Conservation (phyloP, 2,329 filamentous ascomycete genomes). For the Cylindrodendrum hubeiense region DNA sequence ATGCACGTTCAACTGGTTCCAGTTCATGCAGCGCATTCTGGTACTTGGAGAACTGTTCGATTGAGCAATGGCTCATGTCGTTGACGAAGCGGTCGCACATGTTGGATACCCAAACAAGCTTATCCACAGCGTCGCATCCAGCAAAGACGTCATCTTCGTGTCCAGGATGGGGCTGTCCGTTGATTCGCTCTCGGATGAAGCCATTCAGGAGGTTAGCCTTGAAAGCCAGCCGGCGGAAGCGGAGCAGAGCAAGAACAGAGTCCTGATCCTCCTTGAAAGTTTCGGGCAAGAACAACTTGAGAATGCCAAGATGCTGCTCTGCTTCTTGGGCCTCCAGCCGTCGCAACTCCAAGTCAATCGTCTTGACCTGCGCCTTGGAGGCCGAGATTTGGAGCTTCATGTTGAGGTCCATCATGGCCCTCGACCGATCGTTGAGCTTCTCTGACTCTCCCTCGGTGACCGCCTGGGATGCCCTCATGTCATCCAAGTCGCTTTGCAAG, state of each 20-base stretch:
- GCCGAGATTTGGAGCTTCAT: constrained; percentile 92
- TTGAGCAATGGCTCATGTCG: constrained; percentile 82
- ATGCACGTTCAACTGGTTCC: constrained; percentile 88
- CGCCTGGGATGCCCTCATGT: constrained; percentile 91
- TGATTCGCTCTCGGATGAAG: constrained; percentile 83
- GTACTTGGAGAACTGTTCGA: constrained; percentile 82
- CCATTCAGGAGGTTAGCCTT: constrained; percentile 84
- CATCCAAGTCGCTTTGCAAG: constrained; percentile 87
- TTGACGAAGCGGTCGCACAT: constrained; percentile 89
- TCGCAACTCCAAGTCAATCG: constrained; percentile 90
- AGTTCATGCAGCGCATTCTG: constrained; percentile 87
- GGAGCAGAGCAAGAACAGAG: constrained; percentile 87
- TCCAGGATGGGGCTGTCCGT: constrained; percentile 73
- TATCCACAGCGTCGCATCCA: constrained; percentile 85
- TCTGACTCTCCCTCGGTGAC: constrained; percentile 94
- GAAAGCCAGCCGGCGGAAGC: constrained; percentile 89
- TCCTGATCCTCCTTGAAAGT: constrained; percentile 84
- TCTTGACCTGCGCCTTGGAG: constrained; percentile 92
- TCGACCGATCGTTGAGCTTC: constrained; percentile 87
- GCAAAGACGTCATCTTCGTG: constrained; percentile 84
- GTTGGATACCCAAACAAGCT: constrained; percentile 84
- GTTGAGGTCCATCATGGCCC: constrained; percentile 97
- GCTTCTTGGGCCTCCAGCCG: constrained; percentile 91
- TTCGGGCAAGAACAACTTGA: constrained; percentile 90
- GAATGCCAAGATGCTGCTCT: constrained; percentile 86